Evolutionary conservation across 1,139 yeast genomes (phyloP), one percentile per base, ranked within the genome.

Genomic region (Wickerhamomyces sp.): DNA sequence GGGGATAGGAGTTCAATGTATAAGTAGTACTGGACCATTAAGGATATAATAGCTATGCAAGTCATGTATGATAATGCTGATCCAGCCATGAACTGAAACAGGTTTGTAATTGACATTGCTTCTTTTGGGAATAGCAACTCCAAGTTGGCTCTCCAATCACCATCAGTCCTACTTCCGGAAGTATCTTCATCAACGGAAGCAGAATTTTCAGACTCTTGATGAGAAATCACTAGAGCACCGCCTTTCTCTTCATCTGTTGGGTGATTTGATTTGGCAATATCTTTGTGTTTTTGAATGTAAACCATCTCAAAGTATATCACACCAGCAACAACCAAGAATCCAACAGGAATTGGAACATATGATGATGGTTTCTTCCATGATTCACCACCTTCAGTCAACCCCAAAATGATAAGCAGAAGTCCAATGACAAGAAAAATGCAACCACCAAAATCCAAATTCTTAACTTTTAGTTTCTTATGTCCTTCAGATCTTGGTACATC

Each of bases 381-480:
- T 12, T 46, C 49, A 22, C 64, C 65, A 16, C 64, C 64, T 39
- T 61, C 58, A 1, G 61, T 59, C n/a, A 62, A 44, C 0, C 66
- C 66, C 2, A 57, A 44, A 23, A 59, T 54, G 6, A 62, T 39
- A 17, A 62, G 38, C 6, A 48, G 18, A 7, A 54, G 35, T 0
- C 65, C 64, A 12, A 40, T 38, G 23, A 62, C 54, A 3, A 60
- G 36, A 2, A 49, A 13, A 2, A 44, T 14, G 2, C 54, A 51
- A 2, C 57, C 64, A 16, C 45, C 38, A 32, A n/a, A 56, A 31
- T 60, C 57, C 25, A 61, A 38, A 16, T 35, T 24, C 13, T 31
- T 54, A 36, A 21, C 29, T 37, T 21, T 56, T 6, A 16, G 38
- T 36, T 20, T 45, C 28, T 4, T 33, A 29, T 31, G 38, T 12